Conservation (phyloP, 1,284 basidiomycete genomes). For the Chalciporus sp. region DNA sequence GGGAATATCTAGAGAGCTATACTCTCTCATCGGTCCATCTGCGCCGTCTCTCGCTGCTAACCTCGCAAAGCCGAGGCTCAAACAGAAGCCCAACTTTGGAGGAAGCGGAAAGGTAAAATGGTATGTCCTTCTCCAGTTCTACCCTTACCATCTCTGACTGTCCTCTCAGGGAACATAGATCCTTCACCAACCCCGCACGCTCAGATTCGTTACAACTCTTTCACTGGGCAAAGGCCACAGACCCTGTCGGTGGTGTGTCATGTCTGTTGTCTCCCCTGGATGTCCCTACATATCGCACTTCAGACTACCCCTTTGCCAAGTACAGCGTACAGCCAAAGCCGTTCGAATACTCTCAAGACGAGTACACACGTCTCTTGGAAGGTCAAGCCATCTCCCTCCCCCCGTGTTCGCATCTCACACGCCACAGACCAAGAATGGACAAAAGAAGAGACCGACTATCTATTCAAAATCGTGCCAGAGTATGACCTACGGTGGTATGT, state of each 20-base stretch:
- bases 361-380: constrained; percentile 83
- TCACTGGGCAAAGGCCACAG: constrained; percentile 72
- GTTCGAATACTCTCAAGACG: constrained; percentile 88
- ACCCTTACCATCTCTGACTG: neutral
- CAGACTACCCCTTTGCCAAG: constrained; percentile 78
- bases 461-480: constrained; percentile 80
- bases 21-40: constrained; percentile 91
- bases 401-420: constrained; percentile 3
- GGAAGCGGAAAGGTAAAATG: constrained; percentile 66
- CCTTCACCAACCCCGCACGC: constrained; percentile 70
- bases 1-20: constrained; percentile 92
- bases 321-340: constrained; percentile 75
- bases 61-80: constrained; percentile 80
- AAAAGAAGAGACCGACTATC: constrained; percentile 92
- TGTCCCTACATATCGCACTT: neutral
- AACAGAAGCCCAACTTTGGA: constrained; percentile 79
- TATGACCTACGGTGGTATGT: constrained; percentile 94
- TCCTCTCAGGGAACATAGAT: constrained; percentile 66
- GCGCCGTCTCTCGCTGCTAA: constrained; percentile 81
- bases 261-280: neutral
- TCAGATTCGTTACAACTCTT: constrained; percentile 59
- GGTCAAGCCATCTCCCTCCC: constrained; percentile 43
- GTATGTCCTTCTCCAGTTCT: constrained; percentile 35
- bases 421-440: constrained; percentile 82
- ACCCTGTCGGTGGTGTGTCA: constrained; percentile 55